Evolutionary conservation across 768 basidiomycete genomes (phyloP).

Genomic region (Psilocybe azurescens): DNA sequence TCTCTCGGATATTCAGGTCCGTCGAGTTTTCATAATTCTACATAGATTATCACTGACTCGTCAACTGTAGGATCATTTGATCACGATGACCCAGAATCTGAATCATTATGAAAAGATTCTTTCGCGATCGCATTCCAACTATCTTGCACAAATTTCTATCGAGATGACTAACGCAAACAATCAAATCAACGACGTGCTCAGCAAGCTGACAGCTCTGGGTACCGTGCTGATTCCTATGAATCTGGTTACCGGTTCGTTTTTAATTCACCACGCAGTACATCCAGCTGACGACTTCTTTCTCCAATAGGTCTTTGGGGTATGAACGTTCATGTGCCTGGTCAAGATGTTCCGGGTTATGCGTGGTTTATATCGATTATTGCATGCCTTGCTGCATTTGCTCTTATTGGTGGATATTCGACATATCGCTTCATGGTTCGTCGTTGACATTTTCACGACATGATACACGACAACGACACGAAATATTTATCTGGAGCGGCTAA

Average conservation of each 20-base stretch:
- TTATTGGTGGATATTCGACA: slow-evolving; percentile 80
- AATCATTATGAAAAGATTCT: slow-evolving; percentile 99
- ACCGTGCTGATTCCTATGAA: slow-evolving; percentile 98
- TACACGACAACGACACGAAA: slow-evolving; percentile 4
- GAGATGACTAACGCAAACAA: slow-evolving; percentile 99
- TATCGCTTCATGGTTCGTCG: slow-evolving; percentile 73
- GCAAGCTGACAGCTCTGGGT: slow-evolving; percentile 96
- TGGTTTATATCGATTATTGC: slow-evolving; percentile 93
- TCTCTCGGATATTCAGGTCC: slow-evolving; percentile 90
- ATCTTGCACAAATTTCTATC: slow-evolving; percentile 98
- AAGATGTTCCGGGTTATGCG: slow-evolving; percentile 63
- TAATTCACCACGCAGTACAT: background rate
- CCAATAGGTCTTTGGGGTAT: slow-evolving; percentile 89
- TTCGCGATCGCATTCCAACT: slow-evolving; percentile 98
- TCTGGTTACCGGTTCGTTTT: slow-evolving; percentile 79
- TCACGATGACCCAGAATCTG: slow-evolving; percentile 99
- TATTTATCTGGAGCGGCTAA: background rate
- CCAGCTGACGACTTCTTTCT: background rate
- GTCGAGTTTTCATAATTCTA: background rate
- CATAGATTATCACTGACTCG: background rate
- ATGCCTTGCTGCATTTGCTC: slow-evolving; percentile 77
- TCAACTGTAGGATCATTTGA: slow-evolving; percentile 78
- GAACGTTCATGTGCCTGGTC: slow-evolving; percentile 97
- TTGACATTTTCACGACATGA: background rate
- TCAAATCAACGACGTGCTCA: slow-evolving; percentile 98